Conservation (phyloP, 192 early-diverging fungal species). For the Mortierella alpina region DNA sequence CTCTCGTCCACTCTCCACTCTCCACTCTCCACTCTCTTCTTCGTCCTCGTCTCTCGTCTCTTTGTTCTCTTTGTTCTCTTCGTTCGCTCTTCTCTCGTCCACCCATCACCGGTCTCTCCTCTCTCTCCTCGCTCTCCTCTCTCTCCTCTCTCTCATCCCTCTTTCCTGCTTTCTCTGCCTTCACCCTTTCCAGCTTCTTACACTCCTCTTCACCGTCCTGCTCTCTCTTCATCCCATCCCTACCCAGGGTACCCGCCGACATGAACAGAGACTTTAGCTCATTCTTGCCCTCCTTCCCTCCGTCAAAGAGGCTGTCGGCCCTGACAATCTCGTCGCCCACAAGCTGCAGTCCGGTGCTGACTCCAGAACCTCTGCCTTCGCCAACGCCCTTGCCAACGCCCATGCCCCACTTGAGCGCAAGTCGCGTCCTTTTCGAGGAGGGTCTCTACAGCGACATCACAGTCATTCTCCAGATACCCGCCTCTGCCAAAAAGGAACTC, state of each 20-base stretch:
- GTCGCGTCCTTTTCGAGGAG: conserved; percentile 47
- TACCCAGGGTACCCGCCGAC: not conserved
- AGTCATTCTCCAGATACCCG: conserved; percentile 39
- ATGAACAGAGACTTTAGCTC: conserved; percentile 50
- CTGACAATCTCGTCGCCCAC: conserved; percentile 39
- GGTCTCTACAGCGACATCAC: conserved; percentile 52
- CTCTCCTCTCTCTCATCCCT: not conserved
- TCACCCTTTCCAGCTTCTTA: not conserved
- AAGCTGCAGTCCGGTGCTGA: conserved; percentile 25
- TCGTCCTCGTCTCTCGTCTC: not conserved
- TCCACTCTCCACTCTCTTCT: not conserved
- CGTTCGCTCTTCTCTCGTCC: not conserved
- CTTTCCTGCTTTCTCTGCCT: not conserved
- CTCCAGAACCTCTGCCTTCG: conserved; percentile 40
- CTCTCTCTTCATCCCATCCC: not conserved
- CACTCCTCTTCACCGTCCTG: not conserved
- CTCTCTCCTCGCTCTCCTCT: not conserved
- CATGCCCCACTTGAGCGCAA: conserved; percentile 50
- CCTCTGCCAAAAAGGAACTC: conserved; percentile 39
- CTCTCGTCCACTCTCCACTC: not conserved
- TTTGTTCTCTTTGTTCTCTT: not conserved
- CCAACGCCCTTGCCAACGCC: conserved; percentile 20
- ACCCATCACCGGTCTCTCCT: not conserved
- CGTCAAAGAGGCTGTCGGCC: conserved; percentile 46
- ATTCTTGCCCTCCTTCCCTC: conserved; percentile 50